Percentiles rank a stretch among this genome's conserved stretches.
phyloP scores from a whole-genome alignment of 768 basidiomycete genomes.

The Strobilomyces confusus region DNA sequence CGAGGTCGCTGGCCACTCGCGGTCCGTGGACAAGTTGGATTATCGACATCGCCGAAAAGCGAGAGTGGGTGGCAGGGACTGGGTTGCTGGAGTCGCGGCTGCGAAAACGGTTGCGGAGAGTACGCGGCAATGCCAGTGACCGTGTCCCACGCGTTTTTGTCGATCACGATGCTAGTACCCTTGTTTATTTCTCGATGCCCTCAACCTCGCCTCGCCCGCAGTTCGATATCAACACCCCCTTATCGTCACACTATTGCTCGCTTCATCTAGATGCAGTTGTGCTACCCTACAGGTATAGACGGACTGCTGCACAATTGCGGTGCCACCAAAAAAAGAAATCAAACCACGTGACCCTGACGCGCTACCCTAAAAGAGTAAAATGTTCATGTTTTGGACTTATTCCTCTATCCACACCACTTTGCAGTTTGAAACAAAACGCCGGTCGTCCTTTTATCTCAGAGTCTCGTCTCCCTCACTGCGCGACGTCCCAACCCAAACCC shows the following conservation, averaged over 20 bases:
- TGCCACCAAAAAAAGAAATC: constrained; percentile 2
- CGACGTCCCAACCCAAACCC: too few relatives aligned
- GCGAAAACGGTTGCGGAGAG: constrained; percentile 19
- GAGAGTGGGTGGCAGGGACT: constrained; percentile 11
- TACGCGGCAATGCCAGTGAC: constrained; percentile 1
- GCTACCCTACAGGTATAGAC: too few relatives aligned
- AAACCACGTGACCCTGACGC: constrained; percentile 15
- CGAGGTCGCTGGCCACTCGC: background rate
- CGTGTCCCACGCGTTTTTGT: background rate
- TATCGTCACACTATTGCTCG: background rate
- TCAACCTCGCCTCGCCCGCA: background rate
- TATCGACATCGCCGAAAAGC: constrained; percentile 20
- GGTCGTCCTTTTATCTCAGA: constrained; percentile 5
- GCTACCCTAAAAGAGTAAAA: background rate
- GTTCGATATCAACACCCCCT: background rate
- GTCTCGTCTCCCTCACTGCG: background rate
- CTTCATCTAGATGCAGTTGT: background rate
- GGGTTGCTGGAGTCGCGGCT: constrained; percentile 17
- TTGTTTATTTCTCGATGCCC: background rate
- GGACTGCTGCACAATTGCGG: too few relatives aligned
- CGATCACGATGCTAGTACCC: background rate
- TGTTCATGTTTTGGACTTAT: background rate
- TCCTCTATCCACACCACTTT: background rate
- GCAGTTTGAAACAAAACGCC: constrained; percentile 9
- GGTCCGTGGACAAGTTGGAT: constrained; percentile 9